Percentiles rank a stretch among this genome's conserved stretches.
These are phyloP conservation scores for Colletotrichum higginsianum DNA, from an alignment of 2,329 filamentous ascomycete species.

Conservation along the genomic window DNA sequence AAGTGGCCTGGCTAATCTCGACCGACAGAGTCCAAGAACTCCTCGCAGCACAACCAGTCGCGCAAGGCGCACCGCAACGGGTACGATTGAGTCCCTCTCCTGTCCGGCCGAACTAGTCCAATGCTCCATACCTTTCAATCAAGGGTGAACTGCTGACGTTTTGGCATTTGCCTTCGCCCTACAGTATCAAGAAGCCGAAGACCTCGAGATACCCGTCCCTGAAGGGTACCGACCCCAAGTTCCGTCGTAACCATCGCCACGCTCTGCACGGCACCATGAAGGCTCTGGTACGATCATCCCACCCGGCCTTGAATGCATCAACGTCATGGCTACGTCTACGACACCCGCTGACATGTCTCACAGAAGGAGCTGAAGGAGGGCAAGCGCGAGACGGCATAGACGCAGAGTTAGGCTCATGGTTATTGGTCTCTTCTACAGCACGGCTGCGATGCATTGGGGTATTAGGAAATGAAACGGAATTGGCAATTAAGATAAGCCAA, in stretches of 20 bases:
- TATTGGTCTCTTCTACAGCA: slow-evolving; percentile 36
- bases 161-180: slow-evolving; percentile 10
- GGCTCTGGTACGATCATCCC: slow-evolving; percentile 84
- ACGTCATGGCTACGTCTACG: background rate
- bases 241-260: slow-evolving; percentile 99
- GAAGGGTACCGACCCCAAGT: slow-evolving; percentile 99
- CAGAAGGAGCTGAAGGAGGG: slow-evolving; percentile 99
- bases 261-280: slow-evolving; percentile 99
- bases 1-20: slow-evolving; percentile 15
- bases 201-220: slow-evolving; percentile 98
- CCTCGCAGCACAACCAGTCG: slow-evolving; percentile 98
- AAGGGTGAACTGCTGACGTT: slow-evolving; percentile 14
- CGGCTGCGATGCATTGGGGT: slow-evolving; percentile 32
- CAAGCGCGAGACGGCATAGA: slow-evolving; percentile 88
- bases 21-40: slow-evolving; percentile 96
- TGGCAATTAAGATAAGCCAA: slow-evolving; percentile 29
- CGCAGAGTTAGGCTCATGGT: slow-evolving; percentile 17
- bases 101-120: background rate
- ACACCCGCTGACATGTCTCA: slow-evolving; percentile 53
- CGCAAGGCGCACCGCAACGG: slow-evolving; percentile 99
- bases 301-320: background rate
- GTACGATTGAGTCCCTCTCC: slow-evolving; percentile 69
- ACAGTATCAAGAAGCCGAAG: slow-evolving; percentile 99
- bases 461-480: slow-evolving; percentile 26
- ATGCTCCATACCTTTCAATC: background rate